Conservation (phyloP, 2,329 filamentous ascomycete species). For the Pleomassaria siparia region DNA sequence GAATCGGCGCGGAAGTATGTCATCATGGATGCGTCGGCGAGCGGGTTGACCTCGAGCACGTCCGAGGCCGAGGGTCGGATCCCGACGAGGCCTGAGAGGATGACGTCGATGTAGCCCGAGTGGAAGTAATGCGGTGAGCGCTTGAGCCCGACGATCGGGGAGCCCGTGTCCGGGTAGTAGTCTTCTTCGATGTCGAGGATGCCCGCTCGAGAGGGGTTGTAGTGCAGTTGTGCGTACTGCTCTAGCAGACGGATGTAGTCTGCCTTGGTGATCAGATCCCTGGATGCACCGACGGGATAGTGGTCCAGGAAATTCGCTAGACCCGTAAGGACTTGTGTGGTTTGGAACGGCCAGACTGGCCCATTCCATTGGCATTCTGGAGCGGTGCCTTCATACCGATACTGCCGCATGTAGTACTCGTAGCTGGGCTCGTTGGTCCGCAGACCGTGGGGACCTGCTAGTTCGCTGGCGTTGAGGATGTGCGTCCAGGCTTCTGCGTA, state of each 20-base stretch:
- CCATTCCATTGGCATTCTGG: slow-evolving; percentile 52
- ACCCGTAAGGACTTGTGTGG: slow-evolving; percentile 44
- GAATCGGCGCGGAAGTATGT: slow-evolving; percentile 47
- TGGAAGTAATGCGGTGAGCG: slow-evolving; percentile 51
- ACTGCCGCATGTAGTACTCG: slow-evolving; percentile 50
- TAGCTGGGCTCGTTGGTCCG: slow-evolving; percentile 49
- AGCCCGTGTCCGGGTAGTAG: slow-evolving; percentile 47
- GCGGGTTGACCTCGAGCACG: slow-evolving; percentile 45
- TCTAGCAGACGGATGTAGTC: slow-evolving; percentile 44
- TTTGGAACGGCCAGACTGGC: slow-evolving; percentile 49
- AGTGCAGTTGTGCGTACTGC: slow-evolving; percentile 46
- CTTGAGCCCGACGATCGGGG: slow-evolving; percentile 46
- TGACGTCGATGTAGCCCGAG: slow-evolving; percentile 47
- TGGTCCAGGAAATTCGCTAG: slow-evolving; percentile 49
- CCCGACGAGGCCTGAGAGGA: slow-evolving; percentile 47
- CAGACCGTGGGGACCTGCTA: slow-evolving; percentile 42
- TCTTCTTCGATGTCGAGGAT: slow-evolving; percentile 47
- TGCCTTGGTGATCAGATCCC: slow-evolving; percentile 23
- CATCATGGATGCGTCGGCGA: slow-evolving; percentile 34
- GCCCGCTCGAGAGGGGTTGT: slow-evolving; percentile 33
- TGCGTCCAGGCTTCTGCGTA: slow-evolving; percentile 45
- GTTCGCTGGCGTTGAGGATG: slow-evolving; percentile 36
- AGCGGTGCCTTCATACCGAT: slow-evolving; percentile 41
- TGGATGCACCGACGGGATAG: slow-evolving; percentile 33
- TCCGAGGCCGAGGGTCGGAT: slow-evolving; percentile 45